Conservation (phyloP, 2,329 filamentous ascomycete genomes). For the Penicillium occitanis region DNA sequence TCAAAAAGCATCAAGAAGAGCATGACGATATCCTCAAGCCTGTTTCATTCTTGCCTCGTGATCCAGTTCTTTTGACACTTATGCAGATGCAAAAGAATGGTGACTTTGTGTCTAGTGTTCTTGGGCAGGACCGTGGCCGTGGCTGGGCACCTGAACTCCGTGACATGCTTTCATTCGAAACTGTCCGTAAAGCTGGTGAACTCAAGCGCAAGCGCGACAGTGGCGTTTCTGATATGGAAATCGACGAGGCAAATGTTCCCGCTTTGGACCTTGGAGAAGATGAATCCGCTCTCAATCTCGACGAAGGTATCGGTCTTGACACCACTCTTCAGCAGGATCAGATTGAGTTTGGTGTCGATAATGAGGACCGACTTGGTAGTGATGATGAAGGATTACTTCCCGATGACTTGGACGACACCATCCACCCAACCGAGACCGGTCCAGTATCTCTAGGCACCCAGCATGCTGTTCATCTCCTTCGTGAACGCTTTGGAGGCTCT, state of each 20-base stretch:
- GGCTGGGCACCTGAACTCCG: conserved; percentile 91
- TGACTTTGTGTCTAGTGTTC: conserved; percentile 81
- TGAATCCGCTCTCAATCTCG: conserved; percentile 53
- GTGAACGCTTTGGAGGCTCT: conserved; percentile 73
- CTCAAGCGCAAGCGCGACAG: conserved; percentile 93
- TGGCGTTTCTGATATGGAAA: conserved; percentile 76
- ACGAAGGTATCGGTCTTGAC: conserved; percentile 54
- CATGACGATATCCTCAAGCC: conserved; percentile 82
- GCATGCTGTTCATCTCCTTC: conserved; percentile 90
- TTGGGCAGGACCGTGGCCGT: conserved; percentile 74
- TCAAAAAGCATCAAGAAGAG: conserved; percentile 83
- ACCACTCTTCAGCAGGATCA: conserved; percentile 55
- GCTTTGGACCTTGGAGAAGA: conserved; percentile 63
- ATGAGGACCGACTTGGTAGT: conserved; percentile 46
- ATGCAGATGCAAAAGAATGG: conserved; percentile 91
- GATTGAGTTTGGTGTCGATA: conserved; percentile 65
- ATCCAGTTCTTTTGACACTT: conserved; percentile 80
- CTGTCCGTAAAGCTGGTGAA: conserved; percentile 72
- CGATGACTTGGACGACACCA: conserved; percentile 75
- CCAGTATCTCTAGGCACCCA: conserved; percentile 89
- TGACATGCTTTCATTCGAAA: conserved; percentile 84
- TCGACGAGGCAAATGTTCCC: conserved; percentile 65
- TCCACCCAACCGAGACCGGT: conserved; percentile 79
- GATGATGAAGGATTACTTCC: conserved; percentile 50
- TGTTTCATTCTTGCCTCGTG: conserved; percentile 78